Percentiles rank a stretch among this genome's conserved stretches.
Evolutionary conservation across 2,329 filamentous ascomycete species (phyloP).

Genomic region (Fusarium mangiferae): DNA sequence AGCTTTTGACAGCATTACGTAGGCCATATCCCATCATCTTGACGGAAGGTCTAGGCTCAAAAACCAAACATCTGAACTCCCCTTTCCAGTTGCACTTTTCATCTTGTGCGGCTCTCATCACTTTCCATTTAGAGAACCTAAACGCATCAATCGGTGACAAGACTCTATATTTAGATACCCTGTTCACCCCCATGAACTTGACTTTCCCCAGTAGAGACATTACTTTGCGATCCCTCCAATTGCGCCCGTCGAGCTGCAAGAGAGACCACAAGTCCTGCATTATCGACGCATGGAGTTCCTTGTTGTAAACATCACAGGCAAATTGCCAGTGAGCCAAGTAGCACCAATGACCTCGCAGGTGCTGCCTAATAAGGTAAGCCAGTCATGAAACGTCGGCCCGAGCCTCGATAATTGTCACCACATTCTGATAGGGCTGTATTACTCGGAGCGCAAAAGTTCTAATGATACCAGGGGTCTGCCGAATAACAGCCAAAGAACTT

Average conservation of each 20-base stretch:
- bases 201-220: rapidly evolving
- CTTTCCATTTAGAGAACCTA: background rate
- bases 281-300: no score
- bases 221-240: no score
- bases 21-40: background rate
- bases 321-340: background rate
- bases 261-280: no score
- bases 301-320: background rate
- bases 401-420: background rate
- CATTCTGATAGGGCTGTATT: background rate
- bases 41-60: no score
- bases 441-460: background rate
- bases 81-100: background rate
- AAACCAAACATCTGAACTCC: rapidly evolving
- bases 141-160: rapidly evolving
- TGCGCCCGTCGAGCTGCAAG: no score
- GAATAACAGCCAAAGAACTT: background rate
- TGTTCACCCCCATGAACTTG: background rate
- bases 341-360: background rate
- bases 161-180: background rate
- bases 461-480: rapidly evolving
- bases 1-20: no score
- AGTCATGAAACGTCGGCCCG: background rate
- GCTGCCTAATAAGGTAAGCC: no score
- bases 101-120: rapidly evolving